phyloP scores from a whole-genome alignment of 2,329 filamentous ascomycete genomes.

The Ceratocystis cacaofunesta region DNA sequence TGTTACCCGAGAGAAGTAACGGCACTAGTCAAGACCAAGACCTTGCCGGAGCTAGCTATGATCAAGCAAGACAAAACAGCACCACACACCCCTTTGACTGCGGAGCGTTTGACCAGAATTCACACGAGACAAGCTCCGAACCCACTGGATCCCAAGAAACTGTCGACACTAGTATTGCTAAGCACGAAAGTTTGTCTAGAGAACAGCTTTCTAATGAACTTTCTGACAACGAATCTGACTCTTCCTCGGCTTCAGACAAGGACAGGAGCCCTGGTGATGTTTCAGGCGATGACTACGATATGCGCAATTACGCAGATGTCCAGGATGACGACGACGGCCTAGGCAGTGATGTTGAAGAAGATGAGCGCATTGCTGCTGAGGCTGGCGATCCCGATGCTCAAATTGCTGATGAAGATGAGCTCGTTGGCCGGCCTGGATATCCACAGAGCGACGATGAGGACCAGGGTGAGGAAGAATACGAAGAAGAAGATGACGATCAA shows the following conservation, averaged over 20 bases:
- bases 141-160: not conserved
- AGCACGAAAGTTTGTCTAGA: not conserved
- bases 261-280: constrained; percentile 21
- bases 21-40: not conserved
- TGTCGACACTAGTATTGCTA: not conserved
- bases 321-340: constrained; percentile 18
- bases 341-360: constrained; percentile 10
- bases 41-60: not conserved
- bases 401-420: constrained; percentile 11
- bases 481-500: constrained; percentile 3
- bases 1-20: not conserved
- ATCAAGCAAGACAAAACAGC: not conserved
- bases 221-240: not conserved
- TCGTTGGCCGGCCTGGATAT: constrained; percentile 3
- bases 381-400: constrained; percentile 8
- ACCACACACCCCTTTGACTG: no score
- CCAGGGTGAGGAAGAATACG: constrained; percentile 10
- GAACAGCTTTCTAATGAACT: not conserved
- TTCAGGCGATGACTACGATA: constrained; percentile 21
- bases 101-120: not conserved
- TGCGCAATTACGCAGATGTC: constrained; percentile 20
- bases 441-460: constrained; percentile 8
- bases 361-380: constrained; percentile 7
- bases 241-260: constrained; percentile 13
- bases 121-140: not conserved